phyloP scores from a whole-genome alignment of 116 monocot genomes.

The Zostera marina region DNA sequence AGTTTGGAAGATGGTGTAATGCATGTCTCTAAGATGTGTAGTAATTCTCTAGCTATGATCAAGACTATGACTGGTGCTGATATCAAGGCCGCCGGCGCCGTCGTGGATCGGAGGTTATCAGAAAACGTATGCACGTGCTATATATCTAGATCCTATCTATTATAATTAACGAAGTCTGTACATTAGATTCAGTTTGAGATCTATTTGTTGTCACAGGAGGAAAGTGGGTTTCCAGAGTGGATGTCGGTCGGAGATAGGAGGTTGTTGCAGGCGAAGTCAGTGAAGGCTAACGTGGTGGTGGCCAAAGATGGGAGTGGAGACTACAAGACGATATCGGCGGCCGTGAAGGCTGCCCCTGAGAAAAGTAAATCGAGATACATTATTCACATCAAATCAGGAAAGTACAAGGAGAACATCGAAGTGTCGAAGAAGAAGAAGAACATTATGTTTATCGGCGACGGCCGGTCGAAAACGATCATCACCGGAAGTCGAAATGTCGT shows the following conservation, averaged over 20 bases:
- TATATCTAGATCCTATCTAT: no score
- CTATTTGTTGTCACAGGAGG: background rate
- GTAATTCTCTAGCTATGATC: conserved; percentile 24
- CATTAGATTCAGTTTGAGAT: no score
- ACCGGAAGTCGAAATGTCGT: conserved; percentile 24
- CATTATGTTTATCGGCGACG: conserved; percentile 44
- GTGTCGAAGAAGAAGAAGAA: conserved; percentile 34
- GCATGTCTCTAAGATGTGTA: conserved; percentile 13
- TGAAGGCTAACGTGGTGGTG: conserved; percentile 12
- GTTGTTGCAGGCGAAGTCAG: conserved; percentile 10
- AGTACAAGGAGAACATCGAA: conserved; percentile 36
- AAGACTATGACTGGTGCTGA: conserved; percentile 9
- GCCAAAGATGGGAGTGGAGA: conserved; percentile 27
- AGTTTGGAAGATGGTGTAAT: background rate
- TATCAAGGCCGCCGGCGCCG: background rate
- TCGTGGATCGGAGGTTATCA: background rate
- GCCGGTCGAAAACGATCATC: conserved; percentile 19
- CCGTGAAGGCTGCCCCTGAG: conserved; percentile 18
- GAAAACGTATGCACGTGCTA: no score
- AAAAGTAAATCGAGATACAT: conserved; percentile 15
- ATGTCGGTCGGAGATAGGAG: conserved; percentile 16
- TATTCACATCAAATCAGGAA: conserved; percentile 36
- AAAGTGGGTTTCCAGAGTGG: conserved; percentile 26
- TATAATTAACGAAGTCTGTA: no score
- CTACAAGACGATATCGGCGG: conserved; percentile 19